Evolutionary conservation across 1,284 basidiomycete species (phyloP), one percentile per base, ranked within the genome.

Genomic region (Ustilago lituana): DNA sequence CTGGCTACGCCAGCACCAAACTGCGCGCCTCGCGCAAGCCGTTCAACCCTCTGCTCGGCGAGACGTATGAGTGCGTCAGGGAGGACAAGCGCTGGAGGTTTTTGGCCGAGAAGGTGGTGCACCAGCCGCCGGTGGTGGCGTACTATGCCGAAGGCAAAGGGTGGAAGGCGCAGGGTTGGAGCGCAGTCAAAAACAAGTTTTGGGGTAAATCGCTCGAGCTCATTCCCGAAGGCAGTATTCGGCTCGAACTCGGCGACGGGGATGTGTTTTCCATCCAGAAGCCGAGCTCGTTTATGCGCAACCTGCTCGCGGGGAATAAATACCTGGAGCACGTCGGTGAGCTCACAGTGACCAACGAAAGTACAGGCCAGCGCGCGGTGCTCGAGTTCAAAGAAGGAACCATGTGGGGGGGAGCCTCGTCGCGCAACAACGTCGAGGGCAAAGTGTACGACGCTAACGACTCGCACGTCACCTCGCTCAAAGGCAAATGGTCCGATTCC

Each of bases 311-410:
- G 20, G 80, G 80, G n/a, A 79, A 80, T 59, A 82, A 82, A 51
- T 82, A 82, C 45, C 70, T 82, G 23, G 80, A 82, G 55, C 79
- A 82, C 41, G 80, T 82, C 4, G 80, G 80, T 26, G 80, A 80
- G 39, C 57, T 82, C n/a, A 57, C 48, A 1, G 73, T 82, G 5
- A 75, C 74, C 43, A 79, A 79, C 48, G 63, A 75, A 27, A 57
- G 27, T 19, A 78, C 74, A 3, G 72, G 78, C 2, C 65, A 76
- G 40, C 54, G 68, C 0, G 53, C 71, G 0, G 74, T 77, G 22
- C 35, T 82, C 22, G 74, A 78, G 41, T 82, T 82, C 60, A 82
- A 82, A 45, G 77, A 80, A 49, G 73, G 77, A 27, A 76, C 67
- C 35, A 73, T 80, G 74, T 80, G 76, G 72, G 78, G 78, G 22